Percentiles rank a stretch among this genome's conserved stretches.
Evolutionary conservation across 345 rosid species (phyloP).

Genomic region (Gossypium herbaceum): DNA sequence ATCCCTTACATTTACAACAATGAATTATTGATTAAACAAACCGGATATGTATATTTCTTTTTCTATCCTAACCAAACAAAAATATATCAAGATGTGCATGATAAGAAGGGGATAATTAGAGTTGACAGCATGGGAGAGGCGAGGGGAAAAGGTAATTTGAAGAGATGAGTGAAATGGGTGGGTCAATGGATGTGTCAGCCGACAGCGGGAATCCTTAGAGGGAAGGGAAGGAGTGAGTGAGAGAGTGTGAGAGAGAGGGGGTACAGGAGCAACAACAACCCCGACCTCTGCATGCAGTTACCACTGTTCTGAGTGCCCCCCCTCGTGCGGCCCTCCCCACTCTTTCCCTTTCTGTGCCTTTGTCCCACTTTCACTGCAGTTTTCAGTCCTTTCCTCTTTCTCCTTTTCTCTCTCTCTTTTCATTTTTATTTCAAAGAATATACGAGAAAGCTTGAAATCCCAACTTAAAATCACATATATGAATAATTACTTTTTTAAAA

Average conservation of each 20-base stretch:
- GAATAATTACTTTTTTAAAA: too few species aligned
- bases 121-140: not conserved
- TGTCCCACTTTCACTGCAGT: not conserved
- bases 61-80: too few species aligned
- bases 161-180: conserved; percentile 2
- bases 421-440: too few species aligned
- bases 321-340: conserved; percentile 44
- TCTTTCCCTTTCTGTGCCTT: not conserved
- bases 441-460: too few species aligned
- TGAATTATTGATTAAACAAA: too few species aligned
- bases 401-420: too few species aligned
- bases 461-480: too few species aligned
- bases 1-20: too few species aligned
- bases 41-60: too few species aligned
- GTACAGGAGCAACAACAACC: not conserved
- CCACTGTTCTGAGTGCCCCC: conserved; percentile 17
- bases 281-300: not conserved
- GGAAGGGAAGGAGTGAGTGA: not conserved
- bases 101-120: not conserved
- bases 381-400: too few species aligned
- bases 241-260: not conserved
- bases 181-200: conserved; percentile 24
- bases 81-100: too few species aligned
- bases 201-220: conserved; percentile 43
- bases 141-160: not conserved